Evolutionary conservation across 352 stramenopile species (phyloP).

Genomic region (Globisporangium spiculum): DNA sequence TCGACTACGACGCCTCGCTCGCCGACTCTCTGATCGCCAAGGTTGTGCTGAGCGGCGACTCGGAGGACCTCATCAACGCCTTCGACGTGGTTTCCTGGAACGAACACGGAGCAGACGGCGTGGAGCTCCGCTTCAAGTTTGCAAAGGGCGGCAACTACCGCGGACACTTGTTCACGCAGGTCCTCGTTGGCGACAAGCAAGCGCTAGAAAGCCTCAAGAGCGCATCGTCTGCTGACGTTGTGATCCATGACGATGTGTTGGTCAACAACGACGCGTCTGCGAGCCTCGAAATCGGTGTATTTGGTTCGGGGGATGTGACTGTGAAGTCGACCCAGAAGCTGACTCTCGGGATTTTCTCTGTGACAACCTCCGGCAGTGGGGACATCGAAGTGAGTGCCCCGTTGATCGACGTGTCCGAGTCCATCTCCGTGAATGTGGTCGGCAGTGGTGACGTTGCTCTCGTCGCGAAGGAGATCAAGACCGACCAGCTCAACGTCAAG

Average conservation of each 20-base stretch:
- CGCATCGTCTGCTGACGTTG: background rate
- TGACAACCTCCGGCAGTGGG: background rate
- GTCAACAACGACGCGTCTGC: background rate
- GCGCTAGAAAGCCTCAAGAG: background rate
- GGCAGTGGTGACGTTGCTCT: slow-evolving; percentile 14
- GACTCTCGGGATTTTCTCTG: background rate
- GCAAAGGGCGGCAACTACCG: background rate
- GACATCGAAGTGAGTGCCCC: background rate
- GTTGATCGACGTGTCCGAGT: background rate
- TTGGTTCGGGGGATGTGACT: slow-evolving; percentile 7
- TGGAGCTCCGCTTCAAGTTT: background rate
- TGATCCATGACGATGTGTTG: background rate
- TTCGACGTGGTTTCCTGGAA: slow-evolving; percentile 28
- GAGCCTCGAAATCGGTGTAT: background rate
- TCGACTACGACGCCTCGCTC: slow-evolving; percentile 4
- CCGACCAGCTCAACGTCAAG: background rate
- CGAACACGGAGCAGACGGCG: background rate
- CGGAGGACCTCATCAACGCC: slow-evolving; percentile 36
- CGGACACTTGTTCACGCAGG: background rate
- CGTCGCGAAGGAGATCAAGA: slow-evolving; percentile 23
- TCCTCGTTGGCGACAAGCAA: slow-evolving; percentile 1
- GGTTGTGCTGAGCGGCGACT: slow-evolving; percentile 55
- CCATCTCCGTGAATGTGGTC: background rate
- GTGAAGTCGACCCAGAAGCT: background rate
- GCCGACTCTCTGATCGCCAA: slow-evolving; percentile 35